These are phyloP conservation scores for Sugiyamaella neomexicana DNA, from an alignment of 1,139 yeast species.

Conservation along the genomic window DNA sequence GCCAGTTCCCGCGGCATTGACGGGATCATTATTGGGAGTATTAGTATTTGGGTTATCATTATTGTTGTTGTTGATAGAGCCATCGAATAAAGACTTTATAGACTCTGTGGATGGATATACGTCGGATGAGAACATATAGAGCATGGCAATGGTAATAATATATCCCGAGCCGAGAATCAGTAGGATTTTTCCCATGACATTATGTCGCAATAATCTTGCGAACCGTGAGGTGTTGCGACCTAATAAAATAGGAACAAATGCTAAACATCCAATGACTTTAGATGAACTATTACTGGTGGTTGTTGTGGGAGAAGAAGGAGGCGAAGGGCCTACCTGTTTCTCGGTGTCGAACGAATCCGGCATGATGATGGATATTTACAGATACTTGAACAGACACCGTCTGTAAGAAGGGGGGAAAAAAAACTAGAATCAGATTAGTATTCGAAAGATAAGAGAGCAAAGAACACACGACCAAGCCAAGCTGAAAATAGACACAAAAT, in stretches of 20 bases:
- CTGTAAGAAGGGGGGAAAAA: too few relatives aligned
- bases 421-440: neutral
- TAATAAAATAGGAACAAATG: conserved; percentile 76
- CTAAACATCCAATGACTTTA: conserved; percentile 50
- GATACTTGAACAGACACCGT: too few relatives aligned
- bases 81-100: conserved; percentile 1
- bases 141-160: conserved; percentile 26
- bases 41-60: too few relatives aligned
- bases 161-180: conserved; percentile 27
- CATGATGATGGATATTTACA: neutral
- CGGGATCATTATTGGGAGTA: too few relatives aligned
- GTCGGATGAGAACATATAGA: conserved; percentile 29
- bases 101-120: conserved; percentile 15
- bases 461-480: too few relatives aligned
- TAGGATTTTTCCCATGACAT: conserved; percentile 25
- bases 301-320: neutral
- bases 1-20: neutral
- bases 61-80: too few relatives aligned
- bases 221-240: conserved; percentile 78
- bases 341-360: conserved; percentile 10
- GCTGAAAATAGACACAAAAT: too few relatives aligned
- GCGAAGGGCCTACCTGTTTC: neutral
- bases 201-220: conserved; percentile 20
- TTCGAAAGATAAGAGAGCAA: neutral
- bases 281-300: neutral